A percentile compares a stretch with the other conserved stretches of the same genome.
Evolutionary conservation across 768 basidiomycete species (phyloP).

Genomic region (Mycena sanguinolenta): DNA sequence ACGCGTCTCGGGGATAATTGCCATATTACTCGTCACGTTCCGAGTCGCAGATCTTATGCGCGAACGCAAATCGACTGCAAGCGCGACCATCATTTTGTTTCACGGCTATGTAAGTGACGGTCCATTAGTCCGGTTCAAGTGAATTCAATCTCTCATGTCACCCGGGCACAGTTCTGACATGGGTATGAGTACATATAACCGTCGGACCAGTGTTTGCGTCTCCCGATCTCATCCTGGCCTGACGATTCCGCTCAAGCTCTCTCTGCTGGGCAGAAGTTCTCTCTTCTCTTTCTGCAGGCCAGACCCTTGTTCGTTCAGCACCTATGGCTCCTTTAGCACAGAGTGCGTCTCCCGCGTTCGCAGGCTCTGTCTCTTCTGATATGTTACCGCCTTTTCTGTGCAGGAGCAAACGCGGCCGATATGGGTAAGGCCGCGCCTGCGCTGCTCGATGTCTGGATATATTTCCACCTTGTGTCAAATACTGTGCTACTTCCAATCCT

Average conservation of each 20-base stretch:
- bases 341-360: constrained; percentile 5
- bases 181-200: neutral
- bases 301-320: constrained; percentile 36
- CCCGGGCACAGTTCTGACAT: neutral
- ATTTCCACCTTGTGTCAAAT: constrained; percentile 61
- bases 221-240: constrained; percentile 1
- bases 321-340: constrained; percentile 21
- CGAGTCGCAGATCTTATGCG: neutral
- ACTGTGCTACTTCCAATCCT: constrained; percentile 60
- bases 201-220: neutral
- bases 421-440: constrained; percentile 41
- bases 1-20: neutral
- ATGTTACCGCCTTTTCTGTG: neutral
- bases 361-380: neutral
- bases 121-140: neutral
- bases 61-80: neutral
- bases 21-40: no score
- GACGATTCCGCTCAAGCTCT: constrained; percentile 10
- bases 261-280: constrained; percentile 40
- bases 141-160: neutral
- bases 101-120: no score
- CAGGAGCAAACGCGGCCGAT: constrained; percentile 42
- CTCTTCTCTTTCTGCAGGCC: constrained; percentile 40
- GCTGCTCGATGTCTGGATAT: constrained; percentile 56
- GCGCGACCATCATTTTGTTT: neutral